Percentiles rank a stretch among this genome's conserved stretches.
These are phyloP conservation scores for Mucor irregularis DNA, from an alignment of 371 early-diverging fungal species.

Conservation along the genomic window DNA sequence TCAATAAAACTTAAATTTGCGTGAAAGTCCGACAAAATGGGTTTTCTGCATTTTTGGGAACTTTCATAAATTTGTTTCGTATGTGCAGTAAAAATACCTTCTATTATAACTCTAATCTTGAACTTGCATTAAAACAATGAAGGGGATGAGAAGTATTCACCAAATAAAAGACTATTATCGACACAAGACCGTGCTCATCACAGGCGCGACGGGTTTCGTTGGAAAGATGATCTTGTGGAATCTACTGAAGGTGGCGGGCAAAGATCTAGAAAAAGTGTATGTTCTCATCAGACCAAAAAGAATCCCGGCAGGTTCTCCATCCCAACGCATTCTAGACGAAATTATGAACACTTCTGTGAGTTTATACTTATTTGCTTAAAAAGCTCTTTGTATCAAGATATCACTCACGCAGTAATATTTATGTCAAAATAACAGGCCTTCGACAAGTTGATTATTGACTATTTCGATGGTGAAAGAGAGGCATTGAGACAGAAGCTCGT, in stretches of 20 bases:
- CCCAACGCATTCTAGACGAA: slow-evolving; percentile 27
- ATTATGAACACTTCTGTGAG: slow-evolving; percentile 26
- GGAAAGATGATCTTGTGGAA: slow-evolving; percentile 57
- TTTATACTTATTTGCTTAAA: background rate
- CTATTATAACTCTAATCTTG: no score
- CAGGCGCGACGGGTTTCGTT: slow-evolving; percentile 58
- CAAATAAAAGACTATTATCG: slow-evolving; percentile 19
- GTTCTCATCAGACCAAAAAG: slow-evolving; percentile 32
- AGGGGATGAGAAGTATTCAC: background rate
- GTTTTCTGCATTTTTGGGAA: no score
- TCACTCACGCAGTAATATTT: background rate
- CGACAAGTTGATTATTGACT: slow-evolving; percentile 5
- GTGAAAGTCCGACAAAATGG: no score
- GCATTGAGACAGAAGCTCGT: slow-evolving; percentile 36
- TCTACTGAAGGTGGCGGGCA: slow-evolving; percentile 25
- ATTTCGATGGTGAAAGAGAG: slow-evolving; percentile 6
- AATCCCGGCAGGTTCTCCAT: slow-evolving; percentile 25
- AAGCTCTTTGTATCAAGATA: no score
- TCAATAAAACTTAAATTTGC: no score
- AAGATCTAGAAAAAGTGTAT: slow-evolving; percentile 24
- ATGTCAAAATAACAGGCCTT: slow-evolving; percentile 17
- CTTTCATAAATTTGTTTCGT: no score
- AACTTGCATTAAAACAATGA: no score
- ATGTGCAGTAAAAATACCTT: no score
- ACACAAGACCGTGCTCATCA: slow-evolving; percentile 40